These are phyloP conservation scores for Kodamaea anthophila DNA, from an alignment of 1,139 yeast genomes.

Conservation along the genomic window DNA sequence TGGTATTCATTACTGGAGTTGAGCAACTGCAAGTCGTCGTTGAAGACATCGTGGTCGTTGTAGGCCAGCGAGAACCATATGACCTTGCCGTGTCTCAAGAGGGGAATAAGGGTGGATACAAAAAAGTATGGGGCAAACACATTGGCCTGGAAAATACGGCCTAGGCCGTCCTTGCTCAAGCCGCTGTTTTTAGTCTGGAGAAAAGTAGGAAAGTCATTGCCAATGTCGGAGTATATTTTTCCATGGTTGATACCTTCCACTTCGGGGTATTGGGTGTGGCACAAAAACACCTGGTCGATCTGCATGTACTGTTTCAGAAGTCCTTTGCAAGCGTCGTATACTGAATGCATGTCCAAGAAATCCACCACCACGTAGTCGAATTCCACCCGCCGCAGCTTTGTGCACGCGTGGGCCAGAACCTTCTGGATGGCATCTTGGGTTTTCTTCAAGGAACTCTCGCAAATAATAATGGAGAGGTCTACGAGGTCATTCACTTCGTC, in stretches of 20 bases:
- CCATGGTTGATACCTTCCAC: slow-evolving; percentile 14
- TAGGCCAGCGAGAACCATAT: slow-evolving; percentile 87
- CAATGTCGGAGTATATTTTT: background rate
- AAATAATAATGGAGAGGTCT: slow-evolving; percentile 73
- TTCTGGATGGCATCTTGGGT: slow-evolving; percentile 68
- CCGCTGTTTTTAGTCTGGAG: slow-evolving; percentile 78
- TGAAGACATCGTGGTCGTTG: slow-evolving; percentile 64
- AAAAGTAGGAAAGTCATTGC: slow-evolving; percentile 65
- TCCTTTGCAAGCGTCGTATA: slow-evolving; percentile 67
- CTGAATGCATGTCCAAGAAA: slow-evolving; percentile 81
- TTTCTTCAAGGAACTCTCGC: slow-evolving; percentile 81
- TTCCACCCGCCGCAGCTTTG: slow-evolving; percentile 53
- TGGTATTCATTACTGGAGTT: slow-evolving; percentile 69
- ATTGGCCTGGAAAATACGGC: slow-evolving; percentile 88
- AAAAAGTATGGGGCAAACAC: slow-evolving; percentile 92
- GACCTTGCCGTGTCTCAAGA: slow-evolving; percentile 53
- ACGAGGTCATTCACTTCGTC: slow-evolving; percentile 47
- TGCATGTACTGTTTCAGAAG: slow-evolving; percentile 54
- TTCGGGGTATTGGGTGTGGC: slow-evolving; percentile 86
- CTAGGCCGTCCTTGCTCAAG: slow-evolving; percentile 65
- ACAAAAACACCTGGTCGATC: slow-evolving; percentile 73
- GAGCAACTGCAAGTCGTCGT: slow-evolving; percentile 70
- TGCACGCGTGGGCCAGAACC: slow-evolving; percentile 47
- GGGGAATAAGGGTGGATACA: slow-evolving; percentile 51
- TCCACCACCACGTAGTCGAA: slow-evolving; percentile 85